Evolutionary conservation across 1,284 basidiomycete species (phyloP).

Genomic region (Cutaneotrichosporon cutaneum): DNA sequence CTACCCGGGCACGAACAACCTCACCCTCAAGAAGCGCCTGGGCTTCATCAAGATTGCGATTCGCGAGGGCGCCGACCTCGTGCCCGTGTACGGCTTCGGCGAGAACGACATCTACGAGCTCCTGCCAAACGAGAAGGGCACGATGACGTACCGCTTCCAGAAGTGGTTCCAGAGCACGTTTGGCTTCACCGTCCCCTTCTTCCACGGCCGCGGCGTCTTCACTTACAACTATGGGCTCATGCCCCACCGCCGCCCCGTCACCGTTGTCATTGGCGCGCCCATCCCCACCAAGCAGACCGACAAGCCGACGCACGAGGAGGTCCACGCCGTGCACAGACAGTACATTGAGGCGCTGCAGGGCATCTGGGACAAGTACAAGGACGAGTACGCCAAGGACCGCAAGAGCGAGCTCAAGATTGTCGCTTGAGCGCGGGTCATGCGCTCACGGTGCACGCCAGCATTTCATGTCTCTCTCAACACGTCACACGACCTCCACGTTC

Average conservation of each 20-base stretch:
- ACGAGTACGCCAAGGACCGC: slow-evolving; percentile 52
- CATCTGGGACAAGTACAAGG: slow-evolving; percentile 91
- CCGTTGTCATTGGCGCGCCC: slow-evolving; percentile 63
- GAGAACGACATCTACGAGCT: slow-evolving; percentile 98
- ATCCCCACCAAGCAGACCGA: slow-evolving; percentile 62
- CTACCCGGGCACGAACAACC: slow-evolving; percentile 85
- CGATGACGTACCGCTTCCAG: slow-evolving; percentile 77
- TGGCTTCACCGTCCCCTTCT: slow-evolving; percentile 94
- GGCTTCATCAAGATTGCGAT: slow-evolving; percentile 98
- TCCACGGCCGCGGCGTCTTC: slow-evolving; percentile 74
- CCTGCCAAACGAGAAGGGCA: slow-evolving; percentile 86
- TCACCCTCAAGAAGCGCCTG: slow-evolving; percentile 78
- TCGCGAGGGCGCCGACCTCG: slow-evolving; percentile 85
- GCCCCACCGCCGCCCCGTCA: slow-evolving; percentile 89
- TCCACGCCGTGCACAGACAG: slow-evolving; percentile 73
- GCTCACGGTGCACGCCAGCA: too few species aligned
- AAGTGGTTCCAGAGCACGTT: slow-evolving; percentile 86
- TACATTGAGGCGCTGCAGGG: slow-evolving; percentile 92
- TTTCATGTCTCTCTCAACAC: background rate
- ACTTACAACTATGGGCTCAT: slow-evolving; percentile 63
- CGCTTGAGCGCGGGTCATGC: slow-evolving; percentile 28
- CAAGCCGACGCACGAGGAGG: slow-evolving; percentile 75
- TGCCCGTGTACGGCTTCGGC: slow-evolving; percentile 94
- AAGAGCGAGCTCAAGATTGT: slow-evolving; percentile 52
- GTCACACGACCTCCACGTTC: background rate